Evolutionary conservation across 495 filamentous ascomycete genomes (phyloP), one percentile per base, ranked within the genome.

Genomic region (Pseudomonodictys pantanalensis): DNA sequence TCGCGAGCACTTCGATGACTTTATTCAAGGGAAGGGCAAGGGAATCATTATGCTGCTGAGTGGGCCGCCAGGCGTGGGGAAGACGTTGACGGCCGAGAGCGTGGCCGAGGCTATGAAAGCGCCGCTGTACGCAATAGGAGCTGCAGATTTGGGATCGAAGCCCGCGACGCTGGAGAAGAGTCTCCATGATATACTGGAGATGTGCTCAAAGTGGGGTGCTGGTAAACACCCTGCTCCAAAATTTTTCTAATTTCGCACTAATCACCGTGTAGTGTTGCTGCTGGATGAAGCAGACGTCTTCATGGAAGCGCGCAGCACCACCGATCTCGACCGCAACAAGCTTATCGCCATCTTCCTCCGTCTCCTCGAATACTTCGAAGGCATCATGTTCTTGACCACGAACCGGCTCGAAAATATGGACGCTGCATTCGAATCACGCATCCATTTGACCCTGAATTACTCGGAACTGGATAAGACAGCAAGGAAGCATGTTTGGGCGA

Each of bases 241-340:
- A 3, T 35, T 7, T 35, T 41, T 41, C 5, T 12, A 41, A 15
- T 11, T 18, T 5, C 20, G 12, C 3, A 15, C 38, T 41, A 15
- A 41, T 15, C 15, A 4, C 15, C 15, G 8, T n/a, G 20, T 18
- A 29, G 71, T 81, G 44, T 65, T 81, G 0, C 71, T 83, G 0
- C 72, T 89, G 1, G 86, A 88, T 52, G 85, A 89, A 71, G 81
- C 79, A 24, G 86, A 89, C 56, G 81, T 86, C n/a, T 87, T 86
- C 73, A 75, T 88, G 23, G 81, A 85, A 69, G 45, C 57, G 39
- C 69, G 69, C 15, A 56, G 35, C 2, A 56, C 65, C 6, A 56
- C 65, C 47, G 69, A 72, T 42, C 60, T 72, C 7, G 66, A 70
- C 48, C 62, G 72, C 0, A 74, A 73, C 60, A 68, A 71, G 56